phyloP scores from a whole-genome alignment of 345 rosid genomes.

The Microcos paniculata region DNA sequence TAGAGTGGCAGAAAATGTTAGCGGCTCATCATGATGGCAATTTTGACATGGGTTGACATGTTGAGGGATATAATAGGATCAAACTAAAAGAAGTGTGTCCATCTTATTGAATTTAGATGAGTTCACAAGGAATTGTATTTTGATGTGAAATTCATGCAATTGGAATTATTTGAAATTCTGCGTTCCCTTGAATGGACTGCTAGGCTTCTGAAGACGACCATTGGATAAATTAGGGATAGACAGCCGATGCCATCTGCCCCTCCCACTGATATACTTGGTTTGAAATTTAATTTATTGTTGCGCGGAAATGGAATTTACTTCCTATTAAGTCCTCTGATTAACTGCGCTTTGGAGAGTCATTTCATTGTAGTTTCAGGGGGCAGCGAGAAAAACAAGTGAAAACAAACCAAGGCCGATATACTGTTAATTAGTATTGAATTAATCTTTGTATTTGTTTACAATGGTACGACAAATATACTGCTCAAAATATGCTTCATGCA shows the following conservation, averaged over 20 bases:
- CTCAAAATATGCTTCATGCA: too few species aligned
- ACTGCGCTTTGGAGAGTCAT: too few species aligned
- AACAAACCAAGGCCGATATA: too few species aligned
- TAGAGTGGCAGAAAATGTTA: constrained; percentile 26
- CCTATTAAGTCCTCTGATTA: too few species aligned
- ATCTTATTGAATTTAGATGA: not conserved
- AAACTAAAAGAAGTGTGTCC: not conserved
- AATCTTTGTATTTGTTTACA: too few species aligned
- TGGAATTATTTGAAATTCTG: not conserved
- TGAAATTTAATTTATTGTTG: too few species aligned
- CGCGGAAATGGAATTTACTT: too few species aligned
- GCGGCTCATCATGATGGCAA: constrained; percentile 30
- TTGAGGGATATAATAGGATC: not conserved
- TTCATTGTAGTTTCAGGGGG: too few species aligned
- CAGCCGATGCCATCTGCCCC: not conserved
- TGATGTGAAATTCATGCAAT: not conserved
- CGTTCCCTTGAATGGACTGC: not conserved
- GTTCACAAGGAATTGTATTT: not conserved
- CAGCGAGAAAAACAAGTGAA: too few species aligned
- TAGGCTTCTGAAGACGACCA: not conserved
- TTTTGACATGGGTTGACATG: not conserved
- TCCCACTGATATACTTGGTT: not conserved
- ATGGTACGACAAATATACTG: too few species aligned
- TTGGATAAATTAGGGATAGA: not conserved
- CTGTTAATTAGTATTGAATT: too few species aligned